Evolutionary conservation across 1,139 yeast genomes (phyloP).

Genomic region (Meyerozyma smithsonii): DNA sequence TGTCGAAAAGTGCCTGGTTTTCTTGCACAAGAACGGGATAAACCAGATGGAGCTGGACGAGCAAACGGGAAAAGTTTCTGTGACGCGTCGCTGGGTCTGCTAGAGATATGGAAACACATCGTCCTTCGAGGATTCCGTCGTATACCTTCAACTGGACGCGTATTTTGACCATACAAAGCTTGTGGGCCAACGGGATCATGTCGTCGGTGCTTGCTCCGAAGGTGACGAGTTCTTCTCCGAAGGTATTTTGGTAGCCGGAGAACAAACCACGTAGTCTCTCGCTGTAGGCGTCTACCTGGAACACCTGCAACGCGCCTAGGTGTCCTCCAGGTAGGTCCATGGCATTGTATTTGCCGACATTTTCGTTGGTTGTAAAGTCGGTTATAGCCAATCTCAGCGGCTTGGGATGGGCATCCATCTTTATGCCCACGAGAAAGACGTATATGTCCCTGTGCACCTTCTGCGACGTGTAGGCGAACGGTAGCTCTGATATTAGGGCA

Average conservation of each 20-base stretch:
- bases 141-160: conserved; percentile 6
- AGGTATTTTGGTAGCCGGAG: conserved; percentile 5
- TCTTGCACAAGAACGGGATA: neutral
- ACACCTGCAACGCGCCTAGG: conserved; percentile 5
- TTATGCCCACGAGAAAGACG: neutral
- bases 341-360: conserved; percentile 3
- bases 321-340: conserved; percentile 6
- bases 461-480: neutral
- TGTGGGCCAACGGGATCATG: conserved; percentile 12
- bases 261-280: conserved; percentile 8
- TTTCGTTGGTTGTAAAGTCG: conserved; percentile 17
- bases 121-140: conserved; percentile 7
- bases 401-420: neutral
- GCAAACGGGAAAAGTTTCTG: neutral
- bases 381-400: conserved; percentile 13
- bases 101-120: neutral
- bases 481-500: neutral
- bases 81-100: neutral
- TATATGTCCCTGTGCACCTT: neutral
- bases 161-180: conserved; percentile 7
- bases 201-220: conserved; percentile 7
- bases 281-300: conserved; percentile 11
- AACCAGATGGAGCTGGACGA: neutral
- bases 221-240: conserved; percentile 6
- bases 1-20: neutral